Evolutionary conservation across 1,284 basidiomycete species (phyloP).

Genomic region (Ustilago nuda): DNA sequence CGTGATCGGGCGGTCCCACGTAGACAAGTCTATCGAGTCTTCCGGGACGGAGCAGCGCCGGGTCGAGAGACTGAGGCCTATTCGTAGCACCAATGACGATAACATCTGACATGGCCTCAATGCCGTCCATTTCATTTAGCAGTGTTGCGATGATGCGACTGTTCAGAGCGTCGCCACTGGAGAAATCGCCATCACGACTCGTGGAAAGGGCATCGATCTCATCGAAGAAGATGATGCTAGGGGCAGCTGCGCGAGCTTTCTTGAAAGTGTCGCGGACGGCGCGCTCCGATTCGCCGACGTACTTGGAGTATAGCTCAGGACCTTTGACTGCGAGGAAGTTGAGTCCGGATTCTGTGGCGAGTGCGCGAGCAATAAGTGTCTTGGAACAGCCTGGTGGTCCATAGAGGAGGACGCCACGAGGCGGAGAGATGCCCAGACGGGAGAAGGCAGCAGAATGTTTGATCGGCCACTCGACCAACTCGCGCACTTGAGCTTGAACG

Average conservation of each 20-base stretch:
- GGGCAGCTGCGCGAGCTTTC: conserved; percentile 91
- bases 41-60: conserved; percentile 93
- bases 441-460: conserved; percentile 85
- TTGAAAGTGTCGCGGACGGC: conserved; percentile 94
- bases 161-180: conserved; percentile 74
- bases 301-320: conserved; percentile 96
- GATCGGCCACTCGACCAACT: conserved; percentile 84
- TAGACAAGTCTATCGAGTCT: conserved; percentile 94
- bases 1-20: conserved; percentile 87
- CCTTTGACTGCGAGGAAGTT: conserved; percentile 99
- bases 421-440: conserved; percentile 86
- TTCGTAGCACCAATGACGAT: conserved; percentile 97
- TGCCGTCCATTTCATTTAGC: conserved; percentile 96
- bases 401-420: conserved; percentile 90
- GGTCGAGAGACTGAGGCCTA: conserved; percentile 90
- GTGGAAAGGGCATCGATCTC: conserved; percentile 95
- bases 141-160: conserved; percentile 92
- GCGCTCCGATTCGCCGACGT: conserved; percentile 95
- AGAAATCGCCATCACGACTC: conserved; percentile 76
- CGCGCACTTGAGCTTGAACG: conserved; percentile 59
- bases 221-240: conserved; percentile 97
- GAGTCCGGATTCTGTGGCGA: conserved; percentile 92
- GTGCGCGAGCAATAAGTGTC: conserved; percentile 91
- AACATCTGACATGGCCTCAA: conserved; percentile 90
- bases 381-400: conserved; percentile 98